These are phyloP conservation scores for Dioscorea dumetorum DNA, from an alignment of 106 monocot species.

Conservation along the genomic window DNA sequence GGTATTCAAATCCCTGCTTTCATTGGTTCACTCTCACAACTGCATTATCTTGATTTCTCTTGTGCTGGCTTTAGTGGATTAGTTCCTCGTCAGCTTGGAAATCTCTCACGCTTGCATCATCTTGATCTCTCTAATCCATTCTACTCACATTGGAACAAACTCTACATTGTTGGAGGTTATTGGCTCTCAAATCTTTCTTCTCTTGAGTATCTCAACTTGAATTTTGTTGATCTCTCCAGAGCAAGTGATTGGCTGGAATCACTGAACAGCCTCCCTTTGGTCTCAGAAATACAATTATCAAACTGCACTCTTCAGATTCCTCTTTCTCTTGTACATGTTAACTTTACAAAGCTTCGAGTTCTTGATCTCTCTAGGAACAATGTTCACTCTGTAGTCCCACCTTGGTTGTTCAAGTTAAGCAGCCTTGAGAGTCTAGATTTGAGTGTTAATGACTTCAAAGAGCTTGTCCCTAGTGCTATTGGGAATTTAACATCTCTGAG, in stretches of 20 bases:
- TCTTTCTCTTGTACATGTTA: not conserved
- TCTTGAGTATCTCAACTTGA: conserved; percentile 15
- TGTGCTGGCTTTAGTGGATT: not conserved
- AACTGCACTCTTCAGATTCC: conserved; percentile 3
- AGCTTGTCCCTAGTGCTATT: not conserved
- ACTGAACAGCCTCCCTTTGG: not conserved
- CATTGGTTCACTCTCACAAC: conserved; percentile 12
- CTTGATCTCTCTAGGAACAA: no score
- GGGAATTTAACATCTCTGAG: not conserved
- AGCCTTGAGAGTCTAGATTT: not conserved
- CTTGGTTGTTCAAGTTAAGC: no score
- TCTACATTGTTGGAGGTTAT: not conserved
- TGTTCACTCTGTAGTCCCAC: no score
- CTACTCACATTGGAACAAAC: not conserved
- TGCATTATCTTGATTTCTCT: conserved; percentile 33
- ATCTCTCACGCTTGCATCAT: conserved; percentile 14
- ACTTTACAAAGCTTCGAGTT: conserved; percentile 10
- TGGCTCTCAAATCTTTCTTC: conserved; percentile 24
- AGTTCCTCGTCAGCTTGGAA: conserved; percentile 27
- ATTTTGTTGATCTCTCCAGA: not conserved
- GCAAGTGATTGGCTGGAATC: conserved; percentile 4
- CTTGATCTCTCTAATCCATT: conserved; percentile 5
- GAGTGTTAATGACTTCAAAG: not conserved
- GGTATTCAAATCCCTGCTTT: conserved; percentile 10
- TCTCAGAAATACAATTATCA: not conserved